Percentiles rank a stretch among this genome's conserved stretches.
Conservation (phyloP, 2,329 filamentous ascomycete genomes). For the Exophiala calicioides region DNA sequence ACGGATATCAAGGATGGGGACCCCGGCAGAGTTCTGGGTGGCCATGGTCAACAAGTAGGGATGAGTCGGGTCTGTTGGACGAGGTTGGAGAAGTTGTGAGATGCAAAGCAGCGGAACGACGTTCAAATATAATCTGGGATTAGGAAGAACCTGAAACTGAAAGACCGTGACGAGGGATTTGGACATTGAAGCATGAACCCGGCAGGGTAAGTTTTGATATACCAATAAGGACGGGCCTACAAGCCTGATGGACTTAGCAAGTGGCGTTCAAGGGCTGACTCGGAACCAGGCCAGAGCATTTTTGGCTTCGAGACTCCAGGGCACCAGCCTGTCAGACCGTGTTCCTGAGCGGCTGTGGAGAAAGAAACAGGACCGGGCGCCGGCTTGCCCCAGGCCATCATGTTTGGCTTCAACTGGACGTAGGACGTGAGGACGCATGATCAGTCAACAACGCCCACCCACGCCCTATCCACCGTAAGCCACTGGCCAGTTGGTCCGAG, state of each 20-base stretch:
- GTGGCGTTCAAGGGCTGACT: neutral
- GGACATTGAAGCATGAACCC: conserved; percentile 15
- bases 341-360: conserved; percentile 14
- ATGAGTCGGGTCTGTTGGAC: neutral
- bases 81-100: neutral
- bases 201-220: conserved; percentile 13
- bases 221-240: conserved; percentile 12
- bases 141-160: neutral
- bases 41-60: conserved; percentile 14
- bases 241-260: no score
- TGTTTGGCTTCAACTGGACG: conserved; percentile 9
- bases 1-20: conserved; percentile 69
- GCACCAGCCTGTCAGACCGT: conserved; percentile 10
- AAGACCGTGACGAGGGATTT: neutral
- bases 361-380: neutral
- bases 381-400: neutral
- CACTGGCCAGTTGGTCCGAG: no score
- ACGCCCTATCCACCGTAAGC: conserved; percentile 8
- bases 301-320: neutral
- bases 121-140: conserved; percentile 14
- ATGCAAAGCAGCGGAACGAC: neutral
- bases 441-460: conserved; percentile 19
- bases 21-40: conserved; percentile 16
- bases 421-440: conserved; percentile 17
- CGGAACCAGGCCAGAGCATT: neutral